Base-by-base conservation (phyloP, 495 filamentous ascomycete species). In the Chlorociboria aeruginascens region DNA sequence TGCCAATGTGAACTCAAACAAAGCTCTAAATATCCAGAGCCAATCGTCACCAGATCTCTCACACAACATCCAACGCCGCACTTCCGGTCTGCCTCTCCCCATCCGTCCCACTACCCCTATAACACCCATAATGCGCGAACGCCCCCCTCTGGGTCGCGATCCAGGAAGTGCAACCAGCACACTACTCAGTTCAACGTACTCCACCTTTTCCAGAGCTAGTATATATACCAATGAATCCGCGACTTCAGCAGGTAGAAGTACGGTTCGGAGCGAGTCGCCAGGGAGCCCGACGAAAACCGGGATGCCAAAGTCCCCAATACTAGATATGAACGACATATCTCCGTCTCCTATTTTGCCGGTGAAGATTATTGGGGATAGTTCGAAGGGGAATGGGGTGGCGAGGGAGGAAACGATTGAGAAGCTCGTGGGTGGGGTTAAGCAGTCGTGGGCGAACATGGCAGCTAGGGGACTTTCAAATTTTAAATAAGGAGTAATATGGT, bases 121-220 rank as follows among this genome's bases (percentile, higher is more conserved):
- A 32, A 25, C 20, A 25, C 20, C 20, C 20, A 25, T 4, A 1
- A 25, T 25, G 20, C 20, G 20, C 20, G 20, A 25, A 25, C 36
- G 46, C 2, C 46, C 46, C 1, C 7, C 37, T 34, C 11, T 41
- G 0, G 34, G 20, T 9, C 33, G 46, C 33, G 46, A 49, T 6
- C 46, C 46, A n/a, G 38, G 38, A 8, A 49, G 46, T 29, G 42
- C 17, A 32, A 10, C 36, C 9, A 49, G 46, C 37, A 49, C 46
- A 8, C 39, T 49, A 3, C 13, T 42, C 6, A 49, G 38, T n/a
- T 49, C 38, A 13, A 32, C 13, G 13, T 37, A 49, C 35, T 49
- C 46, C 9, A 49, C 29, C 0, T 49, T 49, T 12, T 49, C 46
- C 3, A 11, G 13, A 33, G 25, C 8, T 25, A 48, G 45, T 20